Evolutionary conservation across 768 basidiomycete genomes (phyloP).

Genomic region (Tylopilus intermedius): DNA sequence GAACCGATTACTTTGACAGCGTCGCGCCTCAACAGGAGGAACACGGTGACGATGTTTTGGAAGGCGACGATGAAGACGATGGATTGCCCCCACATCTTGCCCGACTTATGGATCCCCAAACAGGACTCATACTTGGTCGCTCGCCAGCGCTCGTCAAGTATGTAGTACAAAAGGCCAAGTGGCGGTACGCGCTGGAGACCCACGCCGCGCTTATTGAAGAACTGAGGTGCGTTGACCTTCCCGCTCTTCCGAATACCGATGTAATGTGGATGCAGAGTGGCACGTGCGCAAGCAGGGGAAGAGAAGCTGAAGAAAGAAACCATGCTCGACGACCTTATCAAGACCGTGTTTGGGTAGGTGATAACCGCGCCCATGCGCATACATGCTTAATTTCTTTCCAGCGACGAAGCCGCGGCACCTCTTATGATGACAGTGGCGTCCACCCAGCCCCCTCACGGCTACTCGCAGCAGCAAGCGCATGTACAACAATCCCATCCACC

Average conservation of each 20-base stretch:
- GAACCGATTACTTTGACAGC: slow-evolving; percentile 32
- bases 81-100: slow-evolving; percentile 52
- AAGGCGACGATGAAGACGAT: slow-evolving; percentile 38
- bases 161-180: slow-evolving; percentile 64
- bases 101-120: slow-evolving; percentile 48
- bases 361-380: background rate
- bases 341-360: slow-evolving; percentile 48
- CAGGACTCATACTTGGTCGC: slow-evolving; percentile 64
- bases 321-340: slow-evolving; percentile 51
- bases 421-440: slow-evolving; percentile 10
- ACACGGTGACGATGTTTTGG: slow-evolving; percentile 13
- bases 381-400: slow-evolving; percentile 3
- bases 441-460: slow-evolving; percentile 2
- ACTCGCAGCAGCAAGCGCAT: slow-evolving; percentile 9
- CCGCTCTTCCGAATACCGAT: background rate
- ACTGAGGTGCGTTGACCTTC: slow-evolving; percentile 33
- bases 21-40: slow-evolving; percentile 15
- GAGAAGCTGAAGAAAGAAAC: slow-evolving; percentile 58
- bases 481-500: slow-evolving; percentile 9
- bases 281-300: slow-evolving; percentile 46
- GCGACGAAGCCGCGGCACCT: slow-evolving; percentile 25
- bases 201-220: slow-evolving; percentile 65
- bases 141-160: slow-evolving; percentile 71
- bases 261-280: slow-evolving; percentile 25
- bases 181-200: slow-evolving; percentile 61